Base-by-base conservation (phyloP, 768 basidiomycete genomes). In the Tricholoma saponaceum region DNA sequence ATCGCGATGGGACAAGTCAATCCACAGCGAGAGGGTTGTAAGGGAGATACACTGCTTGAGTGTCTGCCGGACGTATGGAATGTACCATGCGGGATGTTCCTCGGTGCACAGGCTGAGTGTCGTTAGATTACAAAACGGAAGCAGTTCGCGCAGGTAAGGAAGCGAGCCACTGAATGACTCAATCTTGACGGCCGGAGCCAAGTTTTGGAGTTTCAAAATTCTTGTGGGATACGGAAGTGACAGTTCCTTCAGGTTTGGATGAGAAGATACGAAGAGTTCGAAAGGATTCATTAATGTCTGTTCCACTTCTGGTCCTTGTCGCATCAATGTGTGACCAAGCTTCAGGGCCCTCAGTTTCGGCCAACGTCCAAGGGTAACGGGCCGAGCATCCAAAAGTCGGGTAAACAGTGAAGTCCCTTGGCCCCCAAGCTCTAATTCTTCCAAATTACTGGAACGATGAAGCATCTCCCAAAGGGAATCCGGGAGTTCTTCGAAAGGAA, bases 391-490 rank as follows among this genome's bases (percentile, higher is more conserved):
- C 30, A 68, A 56, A 9, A 59, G 23, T 4, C 60, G 64, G 13
- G 50, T 53, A 28, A 53, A 62, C 50, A 55, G 55, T 1, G 57
- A 51, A 10, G 57, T 54, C 10, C 58, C 49, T 37, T 59, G 55
- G 20, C 62, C 54, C n/a, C 68, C 67, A 25, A 83, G 66, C 55
- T 69, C 65, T 9, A 84, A 69, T 35, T 77, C 74, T 59, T 76
- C 72, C 30, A 83, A 68, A 44, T 76, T 62, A 0, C 74, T 76
- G 50, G 73, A 82, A 13, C 75, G 74, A 30, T 70, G 66, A 51
- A 84, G 73, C 83, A 83, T 84, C 58, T 77, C 75, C 83, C 83
- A 84, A n/a, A 83, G 68, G 5, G 66, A 63, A 23, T 58, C 35
- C 7, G 68, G 68, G 30, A 69, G 58, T 35, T 55, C 47, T 58